Evolutionary conservation across 768 basidiomycete genomes (phyloP), one percentile per base, ranked within the genome.

Genomic region (Pisolithus albus): DNA sequence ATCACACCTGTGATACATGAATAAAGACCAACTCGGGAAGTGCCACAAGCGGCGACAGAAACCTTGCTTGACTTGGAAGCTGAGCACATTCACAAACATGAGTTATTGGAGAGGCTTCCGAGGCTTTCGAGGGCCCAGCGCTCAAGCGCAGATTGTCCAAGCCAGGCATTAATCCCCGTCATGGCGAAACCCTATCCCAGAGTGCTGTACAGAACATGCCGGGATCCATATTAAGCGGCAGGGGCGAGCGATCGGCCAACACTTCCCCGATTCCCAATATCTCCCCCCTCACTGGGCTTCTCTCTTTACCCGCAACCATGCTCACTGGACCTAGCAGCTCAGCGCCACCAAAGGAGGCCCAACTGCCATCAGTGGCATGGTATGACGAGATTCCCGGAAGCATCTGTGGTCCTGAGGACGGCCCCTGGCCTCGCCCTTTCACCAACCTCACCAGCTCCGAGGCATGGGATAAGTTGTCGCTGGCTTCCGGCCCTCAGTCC

Each of bases 401-500:
- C 28, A 70, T 83, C 30, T 81, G 80, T 60, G 78, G 74, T 6
- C 79, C 82, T 43, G 80, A 83, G 53, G 83, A 84, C 40, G 82
- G 78, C 5, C 78, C 79, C 36, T 84, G 82, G 82, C 83, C 83
- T 6, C 76, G 79, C 47, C 64, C 79, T 9, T 84, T 81, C 59
- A 73, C 74, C 50, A 69, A 75, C 19, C 72, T 84, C 15, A 65
- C 71, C 18, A 72, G 78, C 41, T 56, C 70, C n/a, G 76, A 78
- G 40, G 67, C 84, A 11, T 82, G 79, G 80, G 63, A 73, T 11
- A 75, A 76, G 55, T 66, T 85, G 38, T 64, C 71, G 30, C 65
- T 68, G 15, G 64, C 81, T 13, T 80, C 81, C 1, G 76, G 76
- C 53, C 80, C 80, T 0, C 78, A 79, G 45, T 75, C 67, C 47